Conservation (phyloP, 176 grass and related monocot genomes). For the Eragrostis nindensis region DNA sequence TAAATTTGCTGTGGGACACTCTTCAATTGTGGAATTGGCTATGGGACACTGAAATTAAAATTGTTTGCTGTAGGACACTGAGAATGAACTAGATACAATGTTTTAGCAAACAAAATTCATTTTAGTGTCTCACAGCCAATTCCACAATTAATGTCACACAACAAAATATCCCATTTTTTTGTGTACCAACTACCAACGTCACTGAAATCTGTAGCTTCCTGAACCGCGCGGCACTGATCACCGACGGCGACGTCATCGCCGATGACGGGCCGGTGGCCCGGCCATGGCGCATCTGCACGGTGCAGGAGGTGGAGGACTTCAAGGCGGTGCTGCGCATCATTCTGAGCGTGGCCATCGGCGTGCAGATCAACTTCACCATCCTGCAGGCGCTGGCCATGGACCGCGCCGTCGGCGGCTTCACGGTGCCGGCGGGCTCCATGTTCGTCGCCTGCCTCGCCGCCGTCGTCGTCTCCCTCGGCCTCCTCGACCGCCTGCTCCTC, state of each 20-base stretch:
- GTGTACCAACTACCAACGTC: no score
- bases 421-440: conserved; percentile 71
- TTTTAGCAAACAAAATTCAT: no score
- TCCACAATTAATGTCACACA: no score
- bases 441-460: conserved; percentile 12
- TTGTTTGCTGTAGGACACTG: no score
- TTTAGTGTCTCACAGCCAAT: no score
- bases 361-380: conserved; percentile 60
- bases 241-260: conserved; percentile 38
- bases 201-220: conserved; percentile 46
- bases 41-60: no score
- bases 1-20: no score
- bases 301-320: conserved; percentile 76
- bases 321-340: conserved; percentile 62
- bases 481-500: conserved; percentile 64
- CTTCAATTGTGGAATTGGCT: no score
- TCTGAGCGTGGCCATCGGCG: conserved; percentile 57
- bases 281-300: conserved; percentile 68
- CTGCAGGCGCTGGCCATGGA: conserved; percentile 79
- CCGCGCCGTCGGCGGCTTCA: conserved; percentile 56
- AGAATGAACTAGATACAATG: no score
- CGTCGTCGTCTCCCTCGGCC: conserved; percentile 43
- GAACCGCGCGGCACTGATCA: conserved; percentile 71
- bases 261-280: conserved; percentile 22
- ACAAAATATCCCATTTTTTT: no score